phyloP scores from a whole-genome alignment of 163 green algal genomes.

The Volvox carteri region DNA sequence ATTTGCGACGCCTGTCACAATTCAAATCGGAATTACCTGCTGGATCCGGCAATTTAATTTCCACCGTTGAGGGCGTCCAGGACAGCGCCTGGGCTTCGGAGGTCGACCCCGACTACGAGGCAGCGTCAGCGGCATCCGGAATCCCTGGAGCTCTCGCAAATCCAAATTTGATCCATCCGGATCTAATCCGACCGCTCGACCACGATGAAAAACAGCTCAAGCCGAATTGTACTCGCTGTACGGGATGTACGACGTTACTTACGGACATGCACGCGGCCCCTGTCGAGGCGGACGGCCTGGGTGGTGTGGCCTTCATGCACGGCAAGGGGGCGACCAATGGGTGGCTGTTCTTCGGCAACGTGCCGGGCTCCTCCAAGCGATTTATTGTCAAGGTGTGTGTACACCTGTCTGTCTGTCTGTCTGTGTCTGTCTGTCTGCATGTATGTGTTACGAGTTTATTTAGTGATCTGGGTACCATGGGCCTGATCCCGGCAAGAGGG shows the following conservation, averaged over 20 bases:
- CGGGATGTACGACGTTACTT: constrained; percentile 43
- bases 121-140: constrained; percentile 2
- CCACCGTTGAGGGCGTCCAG: not conserved
- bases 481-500: no score
- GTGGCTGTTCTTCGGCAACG: constrained; percentile 45
- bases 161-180: not conserved
- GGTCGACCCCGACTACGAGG: constrained; percentile 13
- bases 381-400: constrained; percentile 58
- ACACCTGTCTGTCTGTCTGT: no score
- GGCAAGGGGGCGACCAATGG: constrained; percentile 54
- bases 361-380: not conserved
- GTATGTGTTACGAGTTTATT: no score
- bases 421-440: no score
- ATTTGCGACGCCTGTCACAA: not conserved
- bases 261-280: constrained; percentile 44
- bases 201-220: constrained; percentile 42
- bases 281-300: constrained; percentile 15
- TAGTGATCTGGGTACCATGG: no score
- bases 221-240: constrained; percentile 53
- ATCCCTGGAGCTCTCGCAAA: constrained; percentile 38
- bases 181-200: constrained; percentile 23
- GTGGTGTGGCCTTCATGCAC: constrained; percentile 49
- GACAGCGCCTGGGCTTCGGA: constrained; percentile 19
- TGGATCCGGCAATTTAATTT: no score
- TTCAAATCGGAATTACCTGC: not conserved